Percentiles rank a stretch among this genome's conserved stretches.
These are phyloP conservation scores for Scheffersomyces lignicola DNA, from an alignment of 1,139 yeast species.

Conservation along the genomic window DNA sequence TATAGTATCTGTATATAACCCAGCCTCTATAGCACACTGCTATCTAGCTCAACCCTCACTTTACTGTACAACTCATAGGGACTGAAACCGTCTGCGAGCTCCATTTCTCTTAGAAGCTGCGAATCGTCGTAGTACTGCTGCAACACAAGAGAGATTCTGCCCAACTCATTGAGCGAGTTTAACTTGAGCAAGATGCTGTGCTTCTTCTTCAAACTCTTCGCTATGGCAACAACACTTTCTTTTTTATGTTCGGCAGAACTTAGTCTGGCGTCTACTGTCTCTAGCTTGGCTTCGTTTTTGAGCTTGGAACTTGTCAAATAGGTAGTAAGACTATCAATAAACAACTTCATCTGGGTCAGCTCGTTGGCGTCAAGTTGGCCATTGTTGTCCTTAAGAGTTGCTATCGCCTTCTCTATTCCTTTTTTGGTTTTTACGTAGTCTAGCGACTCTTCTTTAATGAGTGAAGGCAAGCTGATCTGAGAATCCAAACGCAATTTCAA, in stretches of 20 bases:
- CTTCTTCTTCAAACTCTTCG: not conserved
- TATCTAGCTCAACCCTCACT: slow-evolving; percentile 1
- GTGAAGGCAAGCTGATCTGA: not conserved
- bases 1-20: too few species aligned
- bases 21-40: too few species aligned
- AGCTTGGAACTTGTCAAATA: slow-evolving; percentile 1
- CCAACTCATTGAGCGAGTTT: not conserved
- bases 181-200: not conserved
- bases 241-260: not conserved
- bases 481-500: not conserved
- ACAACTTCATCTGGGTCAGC: not conserved
- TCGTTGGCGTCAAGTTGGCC: not conserved
- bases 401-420: slow-evolving; percentile 1
- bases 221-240: not conserved
- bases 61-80: slow-evolving; percentile 1
- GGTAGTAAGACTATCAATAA: not conserved
- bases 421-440: slow-evolving; percentile 2
- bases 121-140: slow-evolving; percentile 2
- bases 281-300: slow-evolving; percentile 1
- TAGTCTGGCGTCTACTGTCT: not conserved
- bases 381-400: not conserved
- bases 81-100: not conserved
- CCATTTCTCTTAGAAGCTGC: not conserved
- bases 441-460: not conserved
- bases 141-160: not conserved